phyloP scores from a whole-genome alignment of 2,329 filamentous ascomycete species.

The Coleophoma crateriformis region DNA sequence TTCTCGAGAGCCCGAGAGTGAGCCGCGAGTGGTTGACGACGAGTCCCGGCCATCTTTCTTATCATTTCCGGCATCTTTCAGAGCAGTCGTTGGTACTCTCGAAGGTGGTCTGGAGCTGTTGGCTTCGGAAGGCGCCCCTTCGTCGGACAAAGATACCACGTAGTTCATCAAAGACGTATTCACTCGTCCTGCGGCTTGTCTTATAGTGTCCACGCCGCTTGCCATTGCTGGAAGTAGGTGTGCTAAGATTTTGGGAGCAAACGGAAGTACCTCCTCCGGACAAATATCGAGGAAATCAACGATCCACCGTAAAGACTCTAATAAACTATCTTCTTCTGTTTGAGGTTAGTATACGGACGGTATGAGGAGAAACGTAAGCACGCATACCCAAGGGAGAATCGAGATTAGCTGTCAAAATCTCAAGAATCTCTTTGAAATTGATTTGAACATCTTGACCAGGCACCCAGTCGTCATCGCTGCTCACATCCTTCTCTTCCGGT shows the following conservation, averaged over 20 bases:
- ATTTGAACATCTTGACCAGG: slow-evolving; percentile 96
- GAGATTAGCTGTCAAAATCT: slow-evolving; percentile 85
- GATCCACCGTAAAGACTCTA: slow-evolving; percentile 91
- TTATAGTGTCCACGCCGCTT: slow-evolving; percentile 82
- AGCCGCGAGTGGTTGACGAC: slow-evolving; percentile 23
- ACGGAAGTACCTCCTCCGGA: slow-evolving; percentile 90
- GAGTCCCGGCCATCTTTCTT: slow-evolving; percentile 22
- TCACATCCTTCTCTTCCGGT: slow-evolving; percentile 51
- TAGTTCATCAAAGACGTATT: slow-evolving; percentile 92
- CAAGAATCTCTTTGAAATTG: slow-evolving; percentile 84
- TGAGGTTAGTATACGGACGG: slow-evolving; percentile 7
- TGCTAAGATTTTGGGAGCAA: slow-evolving; percentile 86
- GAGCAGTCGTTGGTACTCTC: slow-evolving; percentile 35
- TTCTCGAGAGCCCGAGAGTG: slow-evolving; percentile 40
- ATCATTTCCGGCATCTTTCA: slow-evolving; percentile 25
- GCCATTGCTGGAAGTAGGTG: slow-evolving; percentile 93
- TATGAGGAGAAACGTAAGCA: not conserved
- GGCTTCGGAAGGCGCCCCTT: slow-evolving; percentile 35
- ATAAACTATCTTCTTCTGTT: slow-evolving; percentile 80
- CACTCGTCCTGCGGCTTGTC: slow-evolving; percentile 80
- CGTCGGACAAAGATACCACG: slow-evolving; percentile 83
- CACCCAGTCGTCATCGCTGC: slow-evolving; percentile 88
- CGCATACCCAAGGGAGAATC: slow-evolving; percentile 69
- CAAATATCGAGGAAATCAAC: slow-evolving; percentile 96
- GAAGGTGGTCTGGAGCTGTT: slow-evolving; percentile 28